Base-by-base conservation (phyloP, 2,329 filamentous ascomycete species). In the Aspergillus transmontanensis region DNA sequence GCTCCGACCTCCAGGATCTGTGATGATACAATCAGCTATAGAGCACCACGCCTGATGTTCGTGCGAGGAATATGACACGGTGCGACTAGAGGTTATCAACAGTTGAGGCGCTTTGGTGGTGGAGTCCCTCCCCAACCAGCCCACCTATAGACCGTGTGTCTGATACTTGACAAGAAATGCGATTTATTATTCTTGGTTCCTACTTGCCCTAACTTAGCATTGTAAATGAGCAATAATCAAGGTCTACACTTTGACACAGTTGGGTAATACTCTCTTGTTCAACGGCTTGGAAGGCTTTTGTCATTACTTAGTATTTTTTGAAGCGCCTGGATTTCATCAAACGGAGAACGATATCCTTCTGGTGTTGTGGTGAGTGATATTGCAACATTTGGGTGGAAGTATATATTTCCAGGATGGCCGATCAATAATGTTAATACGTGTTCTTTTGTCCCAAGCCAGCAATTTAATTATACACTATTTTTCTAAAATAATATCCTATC, bases 241-340 rank as follows among this genome's bases (percentile, higher is more conserved):
- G 7, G 39, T 2, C 2, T 41, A 4, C 39, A 10, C 19, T 10
- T 9, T n/a, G 39, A 9, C 9, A 7, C 16, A 6, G 0, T n/a
- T 10, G 0, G 6, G 39, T 41, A n/a, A 10, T 10, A 10, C 0
- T 4, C 10, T n/a, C 9, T 9, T 16, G 2, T 10, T 41, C 4
- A 10, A 41, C 1, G 2, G 2, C 16, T 19, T 19, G 2, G 6
- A 39, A n/a, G n/a, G 0, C 0, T 9, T n/a, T n/a, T 6, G 6
- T 28, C 26, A 28, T 28, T 1, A 28, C 26, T 28, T 28, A 28
- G 26, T 28, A 28, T 28, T 28, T 28, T 0, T 7, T 28, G 26
- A 7, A 28, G 26, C 26, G 6, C 26, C 26, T 28, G 26, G 26
- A 28, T 28, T 6, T 28, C 1, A 28, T 7, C 26, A 28, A 28